A percentile compares a stretch with the other conserved stretches of the same genome.
phyloP scores from a whole-genome alignment of 1,139 yeast species.

The Yamadazyma triangularis region DNA sequence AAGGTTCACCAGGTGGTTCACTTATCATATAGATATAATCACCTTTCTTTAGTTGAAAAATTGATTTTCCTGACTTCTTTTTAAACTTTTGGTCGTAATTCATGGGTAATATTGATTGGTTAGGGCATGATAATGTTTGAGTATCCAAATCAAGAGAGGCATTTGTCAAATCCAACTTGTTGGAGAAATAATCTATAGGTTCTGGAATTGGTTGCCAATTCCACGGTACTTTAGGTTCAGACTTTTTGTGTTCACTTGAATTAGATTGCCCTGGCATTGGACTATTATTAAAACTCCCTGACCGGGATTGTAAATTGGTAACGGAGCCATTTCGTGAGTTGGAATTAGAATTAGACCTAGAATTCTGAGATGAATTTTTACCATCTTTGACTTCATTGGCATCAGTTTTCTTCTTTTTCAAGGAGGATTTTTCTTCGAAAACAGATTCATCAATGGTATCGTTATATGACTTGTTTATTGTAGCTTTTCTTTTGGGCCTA shows the following conservation, averaged over 20 bases:
- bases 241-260: neutral
- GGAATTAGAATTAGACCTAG: neutral
- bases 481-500: conserved; percentile 44
- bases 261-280: neutral
- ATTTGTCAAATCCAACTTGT: conserved; percentile 27
- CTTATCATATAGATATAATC: conserved; percentile 83
- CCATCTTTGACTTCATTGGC: neutral
- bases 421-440: conserved; percentile 19
- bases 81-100: conserved; percentile 8
- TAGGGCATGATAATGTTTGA: conserved; percentile 35
- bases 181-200: conserved; percentile 33
- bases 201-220: conserved; percentile 40
- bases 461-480: conserved; percentile 39
- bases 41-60: conserved; percentile 36
- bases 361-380: conserved; percentile 1
- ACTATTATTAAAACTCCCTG: neutral
- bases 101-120: conserved; percentile 13
- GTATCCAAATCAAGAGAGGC: conserved; percentile 30
- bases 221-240: conserved; percentile 18
- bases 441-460: conserved; percentile 34
- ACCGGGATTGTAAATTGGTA: neutral
- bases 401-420: conserved; percentile 2
- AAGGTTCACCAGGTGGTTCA: conserved; percentile 96
- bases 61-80: conserved; percentile 10
- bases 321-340: neutral